Conservation (phyloP, 2,329 filamentous ascomycete species). For the Diaporthe caulivora region DNA sequence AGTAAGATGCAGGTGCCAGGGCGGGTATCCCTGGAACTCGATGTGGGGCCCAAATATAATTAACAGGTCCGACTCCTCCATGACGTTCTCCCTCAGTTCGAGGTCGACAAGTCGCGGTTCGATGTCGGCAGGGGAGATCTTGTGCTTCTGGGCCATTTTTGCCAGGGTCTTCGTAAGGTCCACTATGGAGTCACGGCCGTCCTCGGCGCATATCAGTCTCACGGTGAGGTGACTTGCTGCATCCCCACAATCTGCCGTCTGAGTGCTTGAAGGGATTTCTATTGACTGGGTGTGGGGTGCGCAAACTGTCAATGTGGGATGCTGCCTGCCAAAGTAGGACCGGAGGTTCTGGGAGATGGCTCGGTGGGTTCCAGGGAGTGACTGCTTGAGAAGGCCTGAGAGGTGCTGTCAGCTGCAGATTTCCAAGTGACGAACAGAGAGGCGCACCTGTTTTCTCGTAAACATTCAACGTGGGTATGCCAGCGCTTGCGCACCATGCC, state of each 20-base stretch:
- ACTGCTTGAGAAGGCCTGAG: conserved; percentile 87
- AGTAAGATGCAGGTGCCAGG: conserved; percentile 94
- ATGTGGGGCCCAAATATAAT: conserved; percentile 88
- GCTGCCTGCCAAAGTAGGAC: conserved; percentile 84
- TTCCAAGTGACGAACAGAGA: not conserved
- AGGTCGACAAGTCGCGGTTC: conserved; percentile 88
- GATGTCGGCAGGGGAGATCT: conserved; percentile 85
- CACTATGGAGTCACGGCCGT: conserved; percentile 93
- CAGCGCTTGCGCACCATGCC: conserved; percentile 92
- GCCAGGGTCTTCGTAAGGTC: conserved; percentile 94
- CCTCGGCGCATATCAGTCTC: conserved; percentile 86
- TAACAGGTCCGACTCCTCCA: conserved; percentile 90
- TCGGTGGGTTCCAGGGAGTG: conserved; percentile 86
- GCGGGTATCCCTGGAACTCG: conserved; percentile 90
- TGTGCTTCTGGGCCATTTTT: conserved; percentile 93
- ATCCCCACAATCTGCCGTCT: conserved; percentile 54
- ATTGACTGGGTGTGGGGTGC: conserved; percentile 77
- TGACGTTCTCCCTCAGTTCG: conserved; percentile 83
- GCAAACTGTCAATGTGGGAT: conserved; percentile 79
- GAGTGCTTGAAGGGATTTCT: conserved; percentile 59
- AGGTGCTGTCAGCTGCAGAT: conserved; percentile 39
- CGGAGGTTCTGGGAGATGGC: conserved; percentile 83
- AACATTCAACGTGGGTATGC: conserved; percentile 87
- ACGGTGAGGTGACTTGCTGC: conserved; percentile 65
- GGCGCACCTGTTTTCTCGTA: conserved; percentile 89